phyloP scores from a whole-genome alignment of 305 asterid species.

The Solanum aculeatissimum region DNA sequence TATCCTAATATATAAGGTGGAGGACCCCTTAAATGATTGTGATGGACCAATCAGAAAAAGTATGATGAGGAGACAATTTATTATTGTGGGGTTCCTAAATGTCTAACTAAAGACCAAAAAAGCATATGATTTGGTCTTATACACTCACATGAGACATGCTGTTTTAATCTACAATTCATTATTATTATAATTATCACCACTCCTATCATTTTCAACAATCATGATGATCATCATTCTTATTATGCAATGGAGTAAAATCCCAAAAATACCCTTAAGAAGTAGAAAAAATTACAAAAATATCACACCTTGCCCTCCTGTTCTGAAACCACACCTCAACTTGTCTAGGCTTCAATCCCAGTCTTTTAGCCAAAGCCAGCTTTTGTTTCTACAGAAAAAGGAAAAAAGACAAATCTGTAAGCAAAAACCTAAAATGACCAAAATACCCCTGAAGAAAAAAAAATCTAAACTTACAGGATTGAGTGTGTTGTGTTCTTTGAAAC shows the following conservation, averaged over 20 bases:
- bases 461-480: conserved; percentile 60
- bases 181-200: neutral
- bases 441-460: neutral
- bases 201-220: neutral
- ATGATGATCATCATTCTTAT: neutral
- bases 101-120: neutral
- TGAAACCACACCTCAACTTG: conserved; percentile 98
- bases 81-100: neutral
- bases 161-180: neutral
- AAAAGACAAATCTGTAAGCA: neutral
- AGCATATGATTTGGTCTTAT: neutral
- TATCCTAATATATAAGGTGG: too few species aligned
- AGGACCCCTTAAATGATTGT: neutral
- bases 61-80: neutral
- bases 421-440: neutral
- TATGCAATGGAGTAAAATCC: neutral
- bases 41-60: neutral
- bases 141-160: neutral
- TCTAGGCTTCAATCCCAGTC: conserved; percentile 63
- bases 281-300: neutral
- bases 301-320: conserved; percentile 84
- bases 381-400: conserved; percentile 45
- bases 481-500: conserved; percentile 79
- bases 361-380: conserved; percentile 64
- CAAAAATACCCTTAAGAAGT: neutral